phyloP scores from a whole-genome alignment of 768 basidiomycete genomes.

The Suillus fuscotomentosus region DNA sequence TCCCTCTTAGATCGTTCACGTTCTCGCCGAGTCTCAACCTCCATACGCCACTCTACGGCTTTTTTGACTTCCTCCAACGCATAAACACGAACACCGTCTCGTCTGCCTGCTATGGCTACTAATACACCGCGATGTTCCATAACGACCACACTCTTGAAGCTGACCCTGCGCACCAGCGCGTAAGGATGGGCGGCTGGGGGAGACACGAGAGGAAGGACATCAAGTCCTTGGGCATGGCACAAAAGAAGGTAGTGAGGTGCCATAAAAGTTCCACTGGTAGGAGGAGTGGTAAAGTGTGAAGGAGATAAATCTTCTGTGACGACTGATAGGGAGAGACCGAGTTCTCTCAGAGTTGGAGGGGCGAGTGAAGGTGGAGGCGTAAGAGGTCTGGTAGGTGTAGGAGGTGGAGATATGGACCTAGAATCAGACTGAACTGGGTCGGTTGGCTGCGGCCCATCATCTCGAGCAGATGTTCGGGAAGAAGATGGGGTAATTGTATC shows the following conservation, averaged over 20 bases:
- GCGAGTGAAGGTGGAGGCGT: conserved; percentile 75
- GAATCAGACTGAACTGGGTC: conserved; percentile 30
- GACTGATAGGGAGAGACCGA: conserved; percentile 70
- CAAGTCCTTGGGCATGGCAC: conserved; percentile 83
- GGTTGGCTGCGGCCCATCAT: conserved; percentile 27
- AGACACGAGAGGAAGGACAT: conserved; percentile 76
- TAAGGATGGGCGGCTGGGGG: conserved; percentile 79
- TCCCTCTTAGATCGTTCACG: conserved; percentile 70
- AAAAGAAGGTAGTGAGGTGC: conserved; percentile 79
- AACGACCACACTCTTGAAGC: conserved; percentile 84
- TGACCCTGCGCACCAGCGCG: conserved; percentile 76
- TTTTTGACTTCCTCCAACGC: conserved; percentile 85
- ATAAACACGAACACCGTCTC: conserved; percentile 87
- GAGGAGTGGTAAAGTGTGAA: conserved; percentile 75
- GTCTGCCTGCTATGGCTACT: conserved; percentile 85
- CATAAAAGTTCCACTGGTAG: conserved; percentile 75
- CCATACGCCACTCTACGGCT: conserved; percentile 85
- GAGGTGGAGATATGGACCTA: conserved; percentile 55
- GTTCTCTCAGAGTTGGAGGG: conserved; percentile 68
- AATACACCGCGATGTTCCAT: conserved; percentile 91
- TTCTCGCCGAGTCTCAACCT: conserved; percentile 74
- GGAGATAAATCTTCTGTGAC: conserved; percentile 69
- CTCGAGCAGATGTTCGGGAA: conserved; percentile 31
- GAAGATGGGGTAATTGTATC: conserved; percentile 38
- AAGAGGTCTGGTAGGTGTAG: conserved; percentile 47